A percentile compares a stretch with the other conserved stretches of the same genome.
These are phyloP conservation scores for Onygena corvina DNA, from an alignment of 2,329 filamentous ascomycete species.

Conservation along the genomic window DNA sequence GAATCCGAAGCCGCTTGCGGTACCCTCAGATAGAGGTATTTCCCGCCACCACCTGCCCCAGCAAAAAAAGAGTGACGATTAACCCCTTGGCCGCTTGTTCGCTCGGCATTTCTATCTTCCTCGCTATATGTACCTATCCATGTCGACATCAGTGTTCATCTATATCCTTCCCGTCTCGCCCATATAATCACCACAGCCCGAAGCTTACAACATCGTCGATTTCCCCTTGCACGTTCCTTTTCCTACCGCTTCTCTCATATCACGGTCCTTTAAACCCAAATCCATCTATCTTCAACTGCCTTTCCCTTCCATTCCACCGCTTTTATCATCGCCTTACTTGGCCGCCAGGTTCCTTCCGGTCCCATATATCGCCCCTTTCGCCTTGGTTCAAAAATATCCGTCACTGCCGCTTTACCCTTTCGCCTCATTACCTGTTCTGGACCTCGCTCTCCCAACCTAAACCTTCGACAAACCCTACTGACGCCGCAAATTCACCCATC, in stretches of 20 bases:
- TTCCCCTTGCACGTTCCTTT: slow-evolving; percentile 5
- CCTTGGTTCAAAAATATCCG: slow-evolving; percentile 5
- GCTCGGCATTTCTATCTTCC: slow-evolving; percentile 6
- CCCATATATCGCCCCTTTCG: background rate
- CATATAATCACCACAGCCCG: background rate
- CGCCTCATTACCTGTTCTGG: slow-evolving; percentile 7
- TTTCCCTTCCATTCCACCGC: background rate
- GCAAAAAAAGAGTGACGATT: slow-evolving; percentile 1
- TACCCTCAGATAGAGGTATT: slow-evolving; percentile 8
- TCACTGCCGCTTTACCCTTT: slow-evolving; percentile 5
- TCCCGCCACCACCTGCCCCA: slow-evolving; percentile 8
- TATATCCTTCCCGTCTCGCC: slow-evolving; percentile 6
- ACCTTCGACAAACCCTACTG: slow-evolving; percentile 3
- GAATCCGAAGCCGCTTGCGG: slow-evolving; percentile 8
- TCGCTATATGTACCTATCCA: slow-evolving; percentile 4
- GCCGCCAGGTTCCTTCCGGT: background rate
- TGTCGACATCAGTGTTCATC: slow-evolving; percentile 1
- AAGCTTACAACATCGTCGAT: background rate
- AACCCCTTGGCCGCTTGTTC: background rate
- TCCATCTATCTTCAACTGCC: background rate
- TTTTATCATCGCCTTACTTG: background rate
- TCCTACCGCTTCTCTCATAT: background rate
- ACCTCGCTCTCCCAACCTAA: background rate
- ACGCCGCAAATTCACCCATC: background rate
- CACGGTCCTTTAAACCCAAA: slow-evolving; percentile 6